phyloP scores from a whole-genome alignment of 2,329 filamentous ascomycete species.

The Phialophora verrucosa region DNA sequence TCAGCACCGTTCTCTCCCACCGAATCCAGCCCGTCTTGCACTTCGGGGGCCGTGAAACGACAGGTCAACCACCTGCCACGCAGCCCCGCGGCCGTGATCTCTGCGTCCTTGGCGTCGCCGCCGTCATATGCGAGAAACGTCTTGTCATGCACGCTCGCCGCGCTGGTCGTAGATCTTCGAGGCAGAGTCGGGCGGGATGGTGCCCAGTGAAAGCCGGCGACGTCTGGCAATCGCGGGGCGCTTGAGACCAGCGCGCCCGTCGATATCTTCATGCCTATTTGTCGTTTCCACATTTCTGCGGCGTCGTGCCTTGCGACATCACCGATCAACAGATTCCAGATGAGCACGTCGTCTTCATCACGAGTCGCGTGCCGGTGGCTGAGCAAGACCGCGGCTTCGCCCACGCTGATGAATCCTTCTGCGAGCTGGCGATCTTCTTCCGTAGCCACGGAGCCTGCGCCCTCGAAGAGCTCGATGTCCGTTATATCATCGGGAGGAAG shows the following conservation, averaged over 20 bases:
- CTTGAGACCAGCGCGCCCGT: slow-evolving; percentile 25
- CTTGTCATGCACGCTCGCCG: neutral
- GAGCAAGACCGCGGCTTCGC: slow-evolving; percentile 36
- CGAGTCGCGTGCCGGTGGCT: slow-evolving; percentile 39
- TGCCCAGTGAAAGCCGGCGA: neutral
- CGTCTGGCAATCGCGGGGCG: slow-evolving; percentile 1
- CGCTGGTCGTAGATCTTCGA: neutral
- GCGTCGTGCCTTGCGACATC: slow-evolving; percentile 13
- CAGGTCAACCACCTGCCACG: neutral
- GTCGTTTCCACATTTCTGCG: slow-evolving; percentile 26
- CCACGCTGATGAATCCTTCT: slow-evolving; percentile 29
- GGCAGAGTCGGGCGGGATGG: neutral
- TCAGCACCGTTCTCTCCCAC: neutral
- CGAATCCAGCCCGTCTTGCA: neutral
- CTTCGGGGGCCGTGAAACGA: neutral
- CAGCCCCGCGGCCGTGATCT: neutral
- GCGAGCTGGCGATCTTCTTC: slow-evolving; percentile 16
- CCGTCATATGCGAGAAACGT: slow-evolving; percentile 2
- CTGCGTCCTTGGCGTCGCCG: neutral
- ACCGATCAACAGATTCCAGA: slow-evolving; percentile 37
- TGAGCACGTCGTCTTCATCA: slow-evolving; percentile 36
- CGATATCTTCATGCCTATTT: slow-evolving; percentile 21
- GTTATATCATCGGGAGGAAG: slow-evolving; percentile 19
- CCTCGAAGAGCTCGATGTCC: slow-evolving; percentile 23
- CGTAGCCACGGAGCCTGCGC: slow-evolving; percentile 15